Base-by-base conservation (phyloP, 306 rosid species). In the Casuarina equisetifolia region DNA sequence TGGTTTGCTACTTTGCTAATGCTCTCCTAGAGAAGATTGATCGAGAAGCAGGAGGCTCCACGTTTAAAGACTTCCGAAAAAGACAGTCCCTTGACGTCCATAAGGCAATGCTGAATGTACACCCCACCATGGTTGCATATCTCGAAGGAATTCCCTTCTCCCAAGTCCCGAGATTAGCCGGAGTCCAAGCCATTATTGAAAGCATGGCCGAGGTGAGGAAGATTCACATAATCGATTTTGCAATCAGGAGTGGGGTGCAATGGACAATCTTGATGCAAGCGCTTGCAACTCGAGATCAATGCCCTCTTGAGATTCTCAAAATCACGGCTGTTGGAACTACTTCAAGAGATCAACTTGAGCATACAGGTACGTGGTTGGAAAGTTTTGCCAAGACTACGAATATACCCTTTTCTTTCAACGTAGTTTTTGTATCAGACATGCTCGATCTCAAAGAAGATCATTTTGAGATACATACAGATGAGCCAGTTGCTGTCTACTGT, bases 21-120 rank as follows among this genome's bases (percentile, higher is more conserved):
- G 96, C 91, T 72, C 89, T 92, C 57, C 73, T 19, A 13, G 91
- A 76, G 15, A 92, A 74, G 82, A 87, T 90, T 70, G 84, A 85
- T 68, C 63, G 53, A 80, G 86, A 87, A 84, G 88, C 90, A 0
- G 93, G 93, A 76, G 80, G 90, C 59, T 17, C 54, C 73, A 69
- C 79, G 35, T 5, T 74, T 16, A 67, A 79, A 13, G 81, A 42
- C 9, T 8, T 46, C 43, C n/a, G 73, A 32, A 58, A 67, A 16
- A 43, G 58, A 6, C 55, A 66, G 1, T n/a, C 71, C 66, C 71
- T 84, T 72, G 84, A 92, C 82, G 68, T 76, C 9, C 78, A 80
- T 3, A 43, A 49, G 45, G 84, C 43, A 51, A 38, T 78, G 76
- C 79, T 74, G 90, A 52, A 10, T 11, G 15, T 74, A 25, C 32